A percentile compares a stretch with the other conserved stretches of the same genome.
phyloP scores from a whole-genome alignment of 106 monocot genomes.

The Iris macrosiphon region DNA sequence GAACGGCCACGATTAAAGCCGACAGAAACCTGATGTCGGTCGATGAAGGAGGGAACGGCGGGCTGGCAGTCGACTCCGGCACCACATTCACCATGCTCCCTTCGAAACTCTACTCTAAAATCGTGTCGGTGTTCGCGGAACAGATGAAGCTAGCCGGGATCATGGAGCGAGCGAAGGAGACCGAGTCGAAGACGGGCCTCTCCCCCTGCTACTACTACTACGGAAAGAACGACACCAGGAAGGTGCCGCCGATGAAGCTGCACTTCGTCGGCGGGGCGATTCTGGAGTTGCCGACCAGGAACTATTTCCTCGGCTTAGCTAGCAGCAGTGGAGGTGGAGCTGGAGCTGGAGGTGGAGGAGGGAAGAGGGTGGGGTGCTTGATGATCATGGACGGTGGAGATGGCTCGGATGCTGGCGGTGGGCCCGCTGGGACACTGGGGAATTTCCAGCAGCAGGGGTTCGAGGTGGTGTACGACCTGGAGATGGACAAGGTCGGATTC shows the following conservation, averaged over 20 bases:
- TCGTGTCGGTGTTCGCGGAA: conserved; percentile 36
- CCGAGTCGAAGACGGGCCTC: conserved; percentile 55
- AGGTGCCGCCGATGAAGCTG: conserved; percentile 49
- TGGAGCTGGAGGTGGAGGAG: too few relatives aligned
- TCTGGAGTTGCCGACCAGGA: conserved; percentile 63
- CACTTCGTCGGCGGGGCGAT: conserved; percentile 68
- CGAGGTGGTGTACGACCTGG: conserved; percentile 85
- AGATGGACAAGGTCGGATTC: conserved; percentile 65
- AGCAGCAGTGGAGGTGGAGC: too few relatives aligned
- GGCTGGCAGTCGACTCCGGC: conserved; percentile 84
- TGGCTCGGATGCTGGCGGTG: conserved; percentile 21
- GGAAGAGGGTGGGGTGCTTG: conserved; percentile 52
- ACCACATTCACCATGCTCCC: conserved; percentile 95
- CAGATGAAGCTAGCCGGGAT: conserved; percentile 36
- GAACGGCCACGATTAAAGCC: conserved; percentile 27
- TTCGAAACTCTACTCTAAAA: conserved; percentile 7
- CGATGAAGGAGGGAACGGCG: conserved; percentile 53
- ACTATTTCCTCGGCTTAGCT: conserved; percentile 65
- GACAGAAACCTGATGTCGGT: conserved; percentile 12
- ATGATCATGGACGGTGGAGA: conserved; percentile 54
- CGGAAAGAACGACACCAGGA: background rate
- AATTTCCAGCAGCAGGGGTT: conserved; percentile 99
- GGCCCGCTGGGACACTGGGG: conserved; percentile 77
- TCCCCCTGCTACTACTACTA: conserved; percentile 46
- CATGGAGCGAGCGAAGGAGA: conserved; percentile 15